Evolutionary conservation across 106 monocot species (phyloP).

Genomic region (Acorus gramineus): DNA sequence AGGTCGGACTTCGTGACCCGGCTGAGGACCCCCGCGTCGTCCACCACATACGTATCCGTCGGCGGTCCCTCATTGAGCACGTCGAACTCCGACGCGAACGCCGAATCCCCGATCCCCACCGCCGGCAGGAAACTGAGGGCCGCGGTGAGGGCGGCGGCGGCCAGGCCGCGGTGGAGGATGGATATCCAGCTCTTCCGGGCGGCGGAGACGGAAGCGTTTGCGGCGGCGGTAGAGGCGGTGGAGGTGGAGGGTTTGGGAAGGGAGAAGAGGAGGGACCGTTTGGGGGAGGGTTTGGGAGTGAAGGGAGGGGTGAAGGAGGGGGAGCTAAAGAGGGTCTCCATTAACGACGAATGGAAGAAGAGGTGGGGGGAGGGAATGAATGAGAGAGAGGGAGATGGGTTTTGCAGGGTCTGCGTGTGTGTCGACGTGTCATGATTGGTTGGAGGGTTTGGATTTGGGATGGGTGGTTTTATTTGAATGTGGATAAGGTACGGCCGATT

Average conservation of each 20-base stretch:
- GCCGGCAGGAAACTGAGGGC: constrained; percentile 61
- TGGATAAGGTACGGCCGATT: constrained; percentile 43
- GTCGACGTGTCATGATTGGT: neutral
- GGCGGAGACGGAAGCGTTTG: neutral
- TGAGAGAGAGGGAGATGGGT: constrained; percentile 5
- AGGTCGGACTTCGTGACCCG: constrained; percentile 85
- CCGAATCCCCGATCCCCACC: constrained; percentile 7
- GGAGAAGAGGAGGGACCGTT: too few species aligned
- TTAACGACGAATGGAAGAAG: neutral
- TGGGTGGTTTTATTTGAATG: constrained; percentile 59
- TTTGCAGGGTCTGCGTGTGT: neutral
- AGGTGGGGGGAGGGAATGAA: constrained; percentile 1
- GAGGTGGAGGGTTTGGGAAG: constrained; percentile 16
- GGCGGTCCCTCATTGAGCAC: constrained; percentile 75
- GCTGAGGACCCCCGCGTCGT: constrained; percentile 88
- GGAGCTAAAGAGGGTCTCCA: constrained; percentile 43
- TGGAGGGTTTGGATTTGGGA: constrained; percentile 35
- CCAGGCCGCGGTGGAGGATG: constrained; percentile 51
- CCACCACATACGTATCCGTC: constrained; percentile 62
- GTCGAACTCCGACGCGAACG: constrained; percentile 85
- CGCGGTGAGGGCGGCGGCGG: constrained; percentile 65
- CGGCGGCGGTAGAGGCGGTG: constrained; percentile 5
- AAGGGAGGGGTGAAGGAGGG: constrained; percentile 15
- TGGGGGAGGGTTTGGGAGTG: constrained; percentile 12
- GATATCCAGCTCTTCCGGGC: constrained; percentile 32